Conservation (phyloP, 2,329 filamentous ascomycete genomes). For the Chaetomiaceae sp. region DNA sequence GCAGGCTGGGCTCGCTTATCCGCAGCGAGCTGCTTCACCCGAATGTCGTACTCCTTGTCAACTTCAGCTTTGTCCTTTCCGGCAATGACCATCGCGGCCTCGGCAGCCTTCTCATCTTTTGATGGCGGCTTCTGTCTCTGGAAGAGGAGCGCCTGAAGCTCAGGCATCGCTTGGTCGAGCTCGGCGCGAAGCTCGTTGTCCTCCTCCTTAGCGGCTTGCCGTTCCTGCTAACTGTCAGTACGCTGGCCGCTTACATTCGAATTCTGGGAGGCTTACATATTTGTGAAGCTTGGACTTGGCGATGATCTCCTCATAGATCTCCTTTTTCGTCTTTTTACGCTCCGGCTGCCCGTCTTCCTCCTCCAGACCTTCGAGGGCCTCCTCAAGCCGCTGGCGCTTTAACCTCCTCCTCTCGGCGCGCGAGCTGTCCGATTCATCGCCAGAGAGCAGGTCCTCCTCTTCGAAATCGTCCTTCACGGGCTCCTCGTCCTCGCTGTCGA, state of each 20-base stretch:
- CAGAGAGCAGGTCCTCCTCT: constrained; percentile 64
- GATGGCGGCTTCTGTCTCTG: constrained; percentile 40
- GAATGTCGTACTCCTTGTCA: constrained; percentile 83
- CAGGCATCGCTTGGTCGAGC: constrained; percentile 76
- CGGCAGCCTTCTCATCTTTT: constrained; percentile 29
- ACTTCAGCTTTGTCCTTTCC: constrained; percentile 63
- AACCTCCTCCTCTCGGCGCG: constrained; percentile 51
- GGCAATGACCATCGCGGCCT: constrained; percentile 32
- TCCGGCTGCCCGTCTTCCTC: constrained; percentile 60
- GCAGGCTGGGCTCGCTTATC: constrained; percentile 83
- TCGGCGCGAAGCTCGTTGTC: constrained; percentile 83
- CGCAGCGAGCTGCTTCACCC: constrained; percentile 74
- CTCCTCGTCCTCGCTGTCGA: constrained; percentile 57
- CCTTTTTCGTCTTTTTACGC: constrained; percentile 89
- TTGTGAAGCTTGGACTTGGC: constrained; percentile 96
- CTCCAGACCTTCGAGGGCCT: constrained; percentile 46
- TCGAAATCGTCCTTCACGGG: constrained; percentile 68
- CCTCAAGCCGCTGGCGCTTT: constrained; percentile 53
- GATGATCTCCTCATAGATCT: constrained; percentile 97
- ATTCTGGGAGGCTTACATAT: constrained; percentile 42
- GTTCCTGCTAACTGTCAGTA: constrained; percentile 47
- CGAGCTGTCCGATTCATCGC: constrained; percentile 50
- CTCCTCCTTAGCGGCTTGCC: constrained; percentile 86
- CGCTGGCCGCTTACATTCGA: too few species aligned
- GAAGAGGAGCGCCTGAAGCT: constrained; percentile 69